Conservation (phyloP, 305 asterid genomes). For the Caryopteris hybrid region DNA sequence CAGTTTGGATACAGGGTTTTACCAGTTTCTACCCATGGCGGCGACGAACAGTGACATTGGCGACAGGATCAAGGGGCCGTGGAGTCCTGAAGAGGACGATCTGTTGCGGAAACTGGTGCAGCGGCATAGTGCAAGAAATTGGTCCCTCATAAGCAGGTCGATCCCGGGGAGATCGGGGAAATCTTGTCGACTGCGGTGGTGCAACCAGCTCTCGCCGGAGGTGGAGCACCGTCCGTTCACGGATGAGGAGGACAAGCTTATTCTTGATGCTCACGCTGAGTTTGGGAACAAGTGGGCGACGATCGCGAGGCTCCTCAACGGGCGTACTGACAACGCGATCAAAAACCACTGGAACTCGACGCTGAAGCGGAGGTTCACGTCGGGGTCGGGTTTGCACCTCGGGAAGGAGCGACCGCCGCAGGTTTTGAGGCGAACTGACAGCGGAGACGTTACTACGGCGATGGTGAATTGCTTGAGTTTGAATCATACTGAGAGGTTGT, state of each 20-base stretch:
- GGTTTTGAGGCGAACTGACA: slow-evolving; percentile 21
- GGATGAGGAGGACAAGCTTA: slow-evolving; percentile 37
- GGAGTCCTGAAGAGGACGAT: slow-evolving; percentile 49
- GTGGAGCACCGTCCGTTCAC: slow-evolving; percentile 44
- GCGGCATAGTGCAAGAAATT: slow-evolving; percentile 36
- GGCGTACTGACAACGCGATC: slow-evolving; percentile 54
- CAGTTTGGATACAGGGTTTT: slow-evolving; percentile 14
- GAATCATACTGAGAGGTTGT: slow-evolving; percentile 16
- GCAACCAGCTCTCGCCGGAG: slow-evolving; percentile 51
- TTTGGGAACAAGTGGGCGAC: slow-evolving; percentile 48
- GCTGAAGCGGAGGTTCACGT: slow-evolving; percentile 24
- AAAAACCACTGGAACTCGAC: slow-evolving; percentile 55
- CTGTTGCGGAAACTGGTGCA: slow-evolving; percentile 33
- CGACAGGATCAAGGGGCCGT: slow-evolving; percentile 43
- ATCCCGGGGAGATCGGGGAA: slow-evolving; percentile 50
- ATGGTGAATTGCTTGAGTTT: slow-evolving; percentile 21
- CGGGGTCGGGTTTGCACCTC: not conserved
- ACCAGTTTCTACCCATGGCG: slow-evolving; percentile 13
- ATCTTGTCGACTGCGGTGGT: slow-evolving; percentile 55
- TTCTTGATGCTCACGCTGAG: slow-evolving; percentile 30
- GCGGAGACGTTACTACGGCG: slow-evolving; percentile 26
- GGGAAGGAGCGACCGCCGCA: slow-evolving; percentile 21
- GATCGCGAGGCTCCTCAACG: slow-evolving; percentile 34
- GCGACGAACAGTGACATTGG: slow-evolving; percentile 1
- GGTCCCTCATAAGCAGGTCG: slow-evolving; percentile 41